Percentiles rank a stretch among this genome's conserved stretches.
phyloP scores from a whole-genome alignment of 345 rosid genomes.

The Atalantia buxifolia region DNA sequence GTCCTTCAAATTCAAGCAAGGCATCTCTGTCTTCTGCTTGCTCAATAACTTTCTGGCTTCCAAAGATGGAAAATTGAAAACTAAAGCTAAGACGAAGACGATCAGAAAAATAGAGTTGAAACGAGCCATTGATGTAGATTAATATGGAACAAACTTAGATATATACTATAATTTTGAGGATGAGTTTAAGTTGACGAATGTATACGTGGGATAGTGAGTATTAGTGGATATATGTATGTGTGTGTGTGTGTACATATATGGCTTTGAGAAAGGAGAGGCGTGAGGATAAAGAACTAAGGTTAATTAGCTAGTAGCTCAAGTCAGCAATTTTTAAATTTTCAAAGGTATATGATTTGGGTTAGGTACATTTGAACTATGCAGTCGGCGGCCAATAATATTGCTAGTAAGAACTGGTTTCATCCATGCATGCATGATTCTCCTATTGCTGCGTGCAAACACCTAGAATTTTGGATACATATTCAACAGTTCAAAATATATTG shows the following conservation, averaged over 20 bases:
- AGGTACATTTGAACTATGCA: slow-evolving; percentile 3
- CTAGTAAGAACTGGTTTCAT: no score
- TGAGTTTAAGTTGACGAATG: background rate
- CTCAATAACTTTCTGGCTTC: no score
- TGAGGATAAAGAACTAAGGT: background rate
- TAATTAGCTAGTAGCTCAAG: background rate
- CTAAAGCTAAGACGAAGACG: background rate
- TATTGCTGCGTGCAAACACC: no score
- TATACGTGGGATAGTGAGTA: background rate
- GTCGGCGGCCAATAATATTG: background rate
- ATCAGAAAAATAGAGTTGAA: background rate
- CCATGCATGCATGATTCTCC: no score
- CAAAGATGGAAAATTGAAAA: background rate
- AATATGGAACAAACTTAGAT: background rate
- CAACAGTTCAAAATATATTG: no score
- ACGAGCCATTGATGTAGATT: slow-evolving; percentile 7
- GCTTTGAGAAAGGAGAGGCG: slow-evolving; percentile 1
- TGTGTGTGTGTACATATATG: background rate
- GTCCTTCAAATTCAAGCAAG: no score
- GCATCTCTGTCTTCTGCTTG: no score
- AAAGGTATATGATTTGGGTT: background rate
- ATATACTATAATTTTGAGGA: background rate
- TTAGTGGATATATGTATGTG: no score
- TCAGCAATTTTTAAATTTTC: slow-evolving; percentile 1
- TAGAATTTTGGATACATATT: no score